Base-by-base conservation (phyloP, 495 filamentous ascomycete species). In the Terfezia boudieri region DNA sequence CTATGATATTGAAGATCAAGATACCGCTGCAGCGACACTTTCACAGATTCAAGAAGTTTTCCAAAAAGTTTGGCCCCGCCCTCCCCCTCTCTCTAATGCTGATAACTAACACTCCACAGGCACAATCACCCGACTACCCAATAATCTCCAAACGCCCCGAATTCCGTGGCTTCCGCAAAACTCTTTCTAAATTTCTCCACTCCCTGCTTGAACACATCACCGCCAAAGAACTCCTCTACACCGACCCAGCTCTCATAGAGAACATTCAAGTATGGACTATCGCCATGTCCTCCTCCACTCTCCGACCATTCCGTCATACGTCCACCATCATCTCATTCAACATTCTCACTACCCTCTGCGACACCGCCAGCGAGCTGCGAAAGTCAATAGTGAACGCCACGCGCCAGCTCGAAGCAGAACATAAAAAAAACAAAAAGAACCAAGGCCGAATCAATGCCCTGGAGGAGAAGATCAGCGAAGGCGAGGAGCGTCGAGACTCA, bases 251-350 rank as follows among this genome's bases (percentile, higher is more conserved):
- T 6, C 70, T 96, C 23, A 76, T 90, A 62, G 84, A 94, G 61
- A 93, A 89, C 60, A 74, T 94, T 51, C 74, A 84, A 56, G 68
- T 81, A 53, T 98, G 90, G 92, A 70, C 94, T 35, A 77, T 78
- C 16, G 76, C 81, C 20, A 83, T 96, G 80, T 86, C 87, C 4
- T 88, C 84, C 9, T 83, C 85, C 0, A 68, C 72, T 1, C 78
- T 84, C 43, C 78, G 92, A 20, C 87, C 90, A 6, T 94, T 98
- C 67, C 74, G 90, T 53, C 92, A 96, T 66, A 98, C 90, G 0
- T 80, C 87, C 2, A 93, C 89, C 1, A 74, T 93, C 6, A 76
- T 86, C 12, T 77, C 81, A 2, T 71, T 95, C 35, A 73, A 81
- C 20, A 80, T 94, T 56, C 77, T 82, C 50, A 83, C 72, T 50